phyloP scores from a whole-genome alignment of 2,329 filamentous ascomycete species.

The Plectosphaerella plurivora region DNA sequence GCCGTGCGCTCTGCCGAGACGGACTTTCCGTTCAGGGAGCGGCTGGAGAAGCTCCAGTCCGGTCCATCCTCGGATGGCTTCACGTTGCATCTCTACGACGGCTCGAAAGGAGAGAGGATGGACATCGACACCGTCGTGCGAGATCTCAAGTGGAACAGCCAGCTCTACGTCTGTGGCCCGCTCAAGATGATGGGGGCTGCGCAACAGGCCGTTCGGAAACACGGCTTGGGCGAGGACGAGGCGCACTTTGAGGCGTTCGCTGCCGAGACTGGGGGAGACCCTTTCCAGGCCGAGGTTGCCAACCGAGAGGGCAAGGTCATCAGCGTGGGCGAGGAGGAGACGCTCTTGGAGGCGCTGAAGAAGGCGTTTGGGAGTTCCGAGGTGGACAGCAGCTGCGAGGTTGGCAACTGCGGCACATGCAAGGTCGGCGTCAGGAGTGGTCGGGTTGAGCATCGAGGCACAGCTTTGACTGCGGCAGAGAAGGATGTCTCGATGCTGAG shows the following conservation, averaged over 20 bases:
- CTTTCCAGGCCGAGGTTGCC: constrained; percentile 52
- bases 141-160: constrained; percentile 45
- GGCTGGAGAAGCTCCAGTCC: constrained; percentile 33
- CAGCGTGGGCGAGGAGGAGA: constrained; percentile 42
- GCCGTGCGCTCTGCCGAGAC: constrained; percentile 43
- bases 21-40: constrained; percentile 52
- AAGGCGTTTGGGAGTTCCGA: constrained; percentile 32
- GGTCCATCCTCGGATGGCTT: constrained; percentile 14
- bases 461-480: constrained; percentile 40
- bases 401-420: constrained; percentile 52
- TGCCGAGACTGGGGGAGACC: constrained; percentile 49
- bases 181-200: constrained; percentile 51
- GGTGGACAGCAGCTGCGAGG: constrained; percentile 45
- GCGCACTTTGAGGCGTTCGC: constrained; percentile 59
- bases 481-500: constrained; percentile 39
- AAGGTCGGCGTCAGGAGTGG: constrained; percentile 37
- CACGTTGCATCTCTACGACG: constrained; percentile 48
- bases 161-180: constrained; percentile 60
- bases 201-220: constrained; percentile 29
- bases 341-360: constrained; percentile 42
- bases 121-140: constrained; percentile 43
- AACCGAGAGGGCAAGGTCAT: constrained; percentile 34
- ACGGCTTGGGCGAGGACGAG: constrained; percentile 41
- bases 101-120: constrained; percentile 44
- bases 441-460: constrained; percentile 43